Evolutionary conservation across 192 early-diverging fungal genomes (phyloP), one percentile per base, ranked within the genome.

Genomic region (Paraglomus occultum): DNA sequence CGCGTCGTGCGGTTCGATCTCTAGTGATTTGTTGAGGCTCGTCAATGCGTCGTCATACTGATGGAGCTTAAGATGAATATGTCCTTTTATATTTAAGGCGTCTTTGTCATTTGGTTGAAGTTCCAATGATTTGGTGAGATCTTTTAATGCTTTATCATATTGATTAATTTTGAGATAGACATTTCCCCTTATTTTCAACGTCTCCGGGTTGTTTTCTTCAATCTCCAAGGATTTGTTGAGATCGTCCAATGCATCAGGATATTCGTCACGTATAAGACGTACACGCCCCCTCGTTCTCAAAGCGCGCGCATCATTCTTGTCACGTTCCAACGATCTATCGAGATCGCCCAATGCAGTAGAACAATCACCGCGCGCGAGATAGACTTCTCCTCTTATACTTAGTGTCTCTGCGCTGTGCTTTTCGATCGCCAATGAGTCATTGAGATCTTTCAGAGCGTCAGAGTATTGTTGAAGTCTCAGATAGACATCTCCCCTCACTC

Each of bases 121-220:
- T 7, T 58, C 11, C 40, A 70, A 3, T 8, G 55, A 53, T 58
- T 70, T 17, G n/a, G 55, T 47, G 9, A 70, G 42, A 70, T 70
- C 67, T 47, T 20, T 31, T 8, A 58, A 48, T 1, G 67, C 51
- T 23, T 70, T 53, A 51, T 70, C 67, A 59, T 70, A 70, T 15
- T 53, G 14, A 39, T 47, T n/a, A 18, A 70, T 39, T 8, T 53
- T 48, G 38, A 53, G 20, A 70, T 58, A 51, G 11, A 70, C 20
- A 39, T 20, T 55, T n/a, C 67, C 67, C n/a, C 67, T 43, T 51
- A 23, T 46, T 49, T 58, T 49, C 8, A 47, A 10, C 49, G 54
- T 46, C 5, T 48, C 23, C 10, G 50, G 0, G 49, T 70, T 46
- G 20, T 70, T 31, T 31, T 53, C 54, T 22, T 55, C 55, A 22